These are phyloP conservation scores for Austroboletus festivus DNA, from an alignment of 768 basidiomycete species.

Conservation along the genomic window DNA sequence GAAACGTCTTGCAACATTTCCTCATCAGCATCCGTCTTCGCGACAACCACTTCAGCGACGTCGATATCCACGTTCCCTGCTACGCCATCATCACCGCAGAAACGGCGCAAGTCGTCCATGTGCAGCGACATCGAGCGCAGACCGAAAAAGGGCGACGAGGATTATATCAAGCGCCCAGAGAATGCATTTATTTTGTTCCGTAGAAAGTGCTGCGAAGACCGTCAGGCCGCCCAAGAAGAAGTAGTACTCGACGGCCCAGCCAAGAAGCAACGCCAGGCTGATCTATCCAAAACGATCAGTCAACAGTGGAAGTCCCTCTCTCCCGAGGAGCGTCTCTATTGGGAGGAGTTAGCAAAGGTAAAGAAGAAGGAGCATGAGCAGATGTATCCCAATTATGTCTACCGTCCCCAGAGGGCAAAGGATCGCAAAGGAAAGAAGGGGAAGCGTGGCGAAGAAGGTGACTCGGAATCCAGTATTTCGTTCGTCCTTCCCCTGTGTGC, in stretches of 20 bases:
- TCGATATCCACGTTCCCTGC: constrained; percentile 32
- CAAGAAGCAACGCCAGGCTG: constrained; percentile 76
- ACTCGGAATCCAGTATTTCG: constrained; percentile 53
- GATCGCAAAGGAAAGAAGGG: constrained; percentile 48
- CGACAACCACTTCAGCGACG: constrained; percentile 36
- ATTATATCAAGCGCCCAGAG: constrained; percentile 81
- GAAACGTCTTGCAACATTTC: constrained; percentile 24
- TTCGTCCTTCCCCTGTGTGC: constrained; percentile 40
- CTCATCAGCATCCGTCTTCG: constrained; percentile 41
- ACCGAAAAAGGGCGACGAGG: constrained; percentile 67
- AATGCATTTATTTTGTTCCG: constrained; percentile 86
- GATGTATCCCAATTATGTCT: constrained; percentile 75
- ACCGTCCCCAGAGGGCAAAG: constrained; percentile 62
- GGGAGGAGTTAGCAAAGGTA: constrained; percentile 76
- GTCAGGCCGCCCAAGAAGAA: constrained; percentile 54
- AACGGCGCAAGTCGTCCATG: constrained; percentile 51
- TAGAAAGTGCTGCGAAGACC: constrained; percentile 72
- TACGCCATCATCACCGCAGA: constrained; percentile 37
- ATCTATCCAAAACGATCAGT: constrained; percentile 79
- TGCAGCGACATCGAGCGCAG: constrained; percentile 48
- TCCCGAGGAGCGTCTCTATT: constrained; percentile 63
- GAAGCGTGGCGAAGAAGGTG: constrained; percentile 38
- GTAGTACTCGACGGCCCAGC: constrained; percentile 37
- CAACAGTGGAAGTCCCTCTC: constrained; percentile 74
- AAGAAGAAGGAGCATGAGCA: constrained; percentile 77